phyloP scores from a whole-genome alignment of 2,329 filamentous ascomycete genomes.

The Pseudogymnoascus sp. region DNA sequence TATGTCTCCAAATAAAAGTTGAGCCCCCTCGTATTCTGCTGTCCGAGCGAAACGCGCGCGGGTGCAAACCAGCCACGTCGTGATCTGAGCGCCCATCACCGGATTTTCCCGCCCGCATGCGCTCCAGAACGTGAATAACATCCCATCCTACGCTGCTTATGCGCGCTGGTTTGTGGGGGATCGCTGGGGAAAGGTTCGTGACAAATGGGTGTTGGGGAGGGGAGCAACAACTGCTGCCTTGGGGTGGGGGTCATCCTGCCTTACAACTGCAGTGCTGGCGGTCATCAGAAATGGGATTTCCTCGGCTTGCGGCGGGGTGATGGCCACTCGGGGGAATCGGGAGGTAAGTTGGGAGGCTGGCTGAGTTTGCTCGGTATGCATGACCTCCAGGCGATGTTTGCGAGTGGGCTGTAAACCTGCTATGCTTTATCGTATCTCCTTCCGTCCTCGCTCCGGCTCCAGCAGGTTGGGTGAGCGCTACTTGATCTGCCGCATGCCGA shows the following conservation, averaged over 20 bases:
- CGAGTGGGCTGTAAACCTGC: neutral
- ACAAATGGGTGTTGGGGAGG: slow-evolving; percentile 3
- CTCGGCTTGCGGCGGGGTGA: neutral
- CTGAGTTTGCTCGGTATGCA: neutral
- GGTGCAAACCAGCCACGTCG: neutral
- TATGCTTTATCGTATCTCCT: neutral
- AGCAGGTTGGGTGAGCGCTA: neutral
- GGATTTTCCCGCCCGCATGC: neutral
- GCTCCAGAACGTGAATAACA: neutral
- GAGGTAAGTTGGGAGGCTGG: neutral
- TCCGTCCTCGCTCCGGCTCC: neutral
- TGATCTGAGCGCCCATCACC: neutral
- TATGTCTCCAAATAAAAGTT: neutral
- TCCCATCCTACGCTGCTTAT: neutral
- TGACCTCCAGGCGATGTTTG: neutral
- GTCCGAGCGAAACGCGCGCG: neutral
- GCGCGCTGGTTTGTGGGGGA: neutral
- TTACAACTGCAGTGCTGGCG: neutral
- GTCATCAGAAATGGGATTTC: neutral
- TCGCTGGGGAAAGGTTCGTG: neutral
- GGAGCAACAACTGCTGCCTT: neutral
- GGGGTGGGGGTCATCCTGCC: slow-evolving; percentile 1
- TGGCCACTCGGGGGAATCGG: neutral
- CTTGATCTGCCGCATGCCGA: neutral
- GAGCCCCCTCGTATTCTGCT: neutral